A percentile compares a stretch with the other conserved stretches of the same genome.
These are phyloP conservation scores for Lignosus rhinocerotis DNA, from an alignment of 1,284 basidiomycete species.

Conservation along the genomic window DNA sequence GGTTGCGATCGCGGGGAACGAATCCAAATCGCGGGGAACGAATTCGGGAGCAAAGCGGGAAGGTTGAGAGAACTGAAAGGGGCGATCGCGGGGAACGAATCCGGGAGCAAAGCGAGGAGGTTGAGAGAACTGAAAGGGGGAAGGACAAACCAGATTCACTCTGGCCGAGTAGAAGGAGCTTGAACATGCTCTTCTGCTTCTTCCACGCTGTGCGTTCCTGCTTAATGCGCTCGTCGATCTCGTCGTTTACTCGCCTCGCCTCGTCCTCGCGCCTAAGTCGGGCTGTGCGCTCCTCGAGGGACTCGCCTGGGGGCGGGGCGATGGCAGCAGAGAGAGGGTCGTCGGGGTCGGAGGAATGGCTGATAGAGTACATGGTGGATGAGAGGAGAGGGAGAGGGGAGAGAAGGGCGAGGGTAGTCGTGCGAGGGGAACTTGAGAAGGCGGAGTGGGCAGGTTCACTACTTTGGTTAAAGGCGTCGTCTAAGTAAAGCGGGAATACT, in stretches of 20 bases:
- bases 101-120: background rate
- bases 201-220: slow-evolving; percentile 44
- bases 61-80: no score
- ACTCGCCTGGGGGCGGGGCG: slow-evolving; percentile 31
- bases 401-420: background rate
- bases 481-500: no score
- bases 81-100: no score
- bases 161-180: slow-evolving; percentile 61
- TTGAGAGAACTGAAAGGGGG: background rate
- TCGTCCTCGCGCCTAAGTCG: slow-evolving; percentile 50
- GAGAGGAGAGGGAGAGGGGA: background rate
- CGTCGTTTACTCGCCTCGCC: slow-evolving; percentile 53
- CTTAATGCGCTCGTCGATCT: slow-evolving; percentile 57
- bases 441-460: no score
- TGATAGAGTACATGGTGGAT: slow-evolving; percentile 10
- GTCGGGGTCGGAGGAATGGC: slow-evolving; percentile 20
- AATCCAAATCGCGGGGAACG: no score
- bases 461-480: no score
- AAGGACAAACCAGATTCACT: slow-evolving; percentile 56
- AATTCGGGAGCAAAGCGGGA: no score
- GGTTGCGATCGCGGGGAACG: no score
- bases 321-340: slow-evolving; percentile 32
- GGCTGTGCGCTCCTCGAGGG: slow-evolving; percentile 26
- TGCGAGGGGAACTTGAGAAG: no score
- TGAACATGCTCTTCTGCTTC: slow-evolving; percentile 48